These are phyloP conservation scores for Aspergillus campestris DNA, from an alignment of 495 filamentous ascomycete genomes.

Conservation along the genomic window DNA sequence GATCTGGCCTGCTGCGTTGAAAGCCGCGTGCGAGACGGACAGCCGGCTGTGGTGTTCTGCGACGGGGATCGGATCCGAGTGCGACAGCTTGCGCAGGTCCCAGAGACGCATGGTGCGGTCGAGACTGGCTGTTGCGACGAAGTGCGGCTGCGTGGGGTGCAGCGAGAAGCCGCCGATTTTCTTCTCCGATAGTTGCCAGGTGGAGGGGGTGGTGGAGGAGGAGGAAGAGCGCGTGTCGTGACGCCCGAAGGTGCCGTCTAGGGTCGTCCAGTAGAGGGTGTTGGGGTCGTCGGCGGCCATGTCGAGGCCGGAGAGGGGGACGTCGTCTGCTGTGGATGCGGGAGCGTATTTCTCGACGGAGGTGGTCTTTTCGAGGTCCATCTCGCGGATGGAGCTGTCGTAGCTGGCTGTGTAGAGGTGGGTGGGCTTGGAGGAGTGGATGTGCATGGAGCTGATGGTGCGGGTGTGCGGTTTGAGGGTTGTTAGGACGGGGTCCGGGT, in stretches of 20 bases:
- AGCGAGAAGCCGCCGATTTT: constrained; percentile 93
- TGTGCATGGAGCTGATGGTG: constrained; percentile 76
- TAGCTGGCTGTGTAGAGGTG: constrained; percentile 81
- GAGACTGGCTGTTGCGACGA: constrained; percentile 83
- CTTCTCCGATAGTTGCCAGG: constrained; percentile 76
- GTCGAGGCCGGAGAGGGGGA: constrained; percentile 75
- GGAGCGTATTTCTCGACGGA: constrained; percentile 76
- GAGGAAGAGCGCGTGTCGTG: constrained; percentile 57
- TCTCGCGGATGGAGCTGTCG: constrained; percentile 81
- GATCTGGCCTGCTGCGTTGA: constrained; percentile 70
- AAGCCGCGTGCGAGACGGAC: constrained; percentile 85
- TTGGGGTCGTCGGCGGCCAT: constrained; percentile 63
- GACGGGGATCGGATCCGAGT: constrained; percentile 54
- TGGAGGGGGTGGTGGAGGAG: constrained; percentile 40
- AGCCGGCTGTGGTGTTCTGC: constrained; percentile 75
- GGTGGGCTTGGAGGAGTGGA: constrained; percentile 60
- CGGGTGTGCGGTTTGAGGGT: constrained; percentile 84
- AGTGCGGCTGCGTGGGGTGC: constrained; percentile 66
- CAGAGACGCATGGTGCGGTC: constrained; percentile 86
- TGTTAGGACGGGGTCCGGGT: constrained; percentile 64
- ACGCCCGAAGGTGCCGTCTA: constrained; percentile 70
- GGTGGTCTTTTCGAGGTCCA: constrained; percentile 73
- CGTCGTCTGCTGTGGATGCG: constrained; percentile 54
- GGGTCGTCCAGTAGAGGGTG: constrained; percentile 75
- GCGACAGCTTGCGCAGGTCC: constrained; percentile 77